Evolutionary conservation across 306 rosid genomes (phyloP), one percentile per base, ranked within the genome.

Genomic region (Medicago truncatula): DNA sequence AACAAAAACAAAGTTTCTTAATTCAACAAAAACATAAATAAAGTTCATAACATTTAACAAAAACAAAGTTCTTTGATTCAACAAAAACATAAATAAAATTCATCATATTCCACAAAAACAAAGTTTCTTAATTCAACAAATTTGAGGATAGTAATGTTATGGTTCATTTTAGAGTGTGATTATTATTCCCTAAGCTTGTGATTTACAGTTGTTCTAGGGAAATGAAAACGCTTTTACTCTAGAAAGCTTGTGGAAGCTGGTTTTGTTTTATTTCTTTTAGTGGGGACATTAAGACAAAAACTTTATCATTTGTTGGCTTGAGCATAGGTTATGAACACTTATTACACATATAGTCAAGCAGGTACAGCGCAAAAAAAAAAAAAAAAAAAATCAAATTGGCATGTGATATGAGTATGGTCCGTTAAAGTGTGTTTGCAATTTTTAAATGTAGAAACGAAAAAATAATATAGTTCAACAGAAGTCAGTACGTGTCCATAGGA

Each of bases 241-340:
- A 38, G 8, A 78, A 82, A 78, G 73, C 62, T 59, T 10, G 28
- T 39, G 49, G 31, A 58, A 53, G 44, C 39, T 20, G 11, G 61
- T 62, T 85, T 70, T 78, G 53, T 21, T 68, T 74, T 76, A 67
- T 76, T 75, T 83, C 81, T 83, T 76, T 83, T 56, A 47, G 76
- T 23, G 58, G 14, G 14, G 70, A 49, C 83, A 68, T 14, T 64
- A 60, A 65, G 79, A 74, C 23, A 59, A 38, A n/a, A 77, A 70
- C 78, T 80, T 73, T 68, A 44, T 20, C n/a, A 21, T 31, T 67
- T 58, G 79, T n/a, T 52, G 25, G 75, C 46, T 67, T 75, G 49
- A 59, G 69, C 23, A 20, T 67, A 64, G n/a, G 16, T 60, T 72
- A 21, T 58, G 10, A 47, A 25, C 60, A 50, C n/a, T 69, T 16